phyloP scores from a whole-genome alignment of 345 rosid genomes.

The Chamaenerion angustifolium region DNA sequence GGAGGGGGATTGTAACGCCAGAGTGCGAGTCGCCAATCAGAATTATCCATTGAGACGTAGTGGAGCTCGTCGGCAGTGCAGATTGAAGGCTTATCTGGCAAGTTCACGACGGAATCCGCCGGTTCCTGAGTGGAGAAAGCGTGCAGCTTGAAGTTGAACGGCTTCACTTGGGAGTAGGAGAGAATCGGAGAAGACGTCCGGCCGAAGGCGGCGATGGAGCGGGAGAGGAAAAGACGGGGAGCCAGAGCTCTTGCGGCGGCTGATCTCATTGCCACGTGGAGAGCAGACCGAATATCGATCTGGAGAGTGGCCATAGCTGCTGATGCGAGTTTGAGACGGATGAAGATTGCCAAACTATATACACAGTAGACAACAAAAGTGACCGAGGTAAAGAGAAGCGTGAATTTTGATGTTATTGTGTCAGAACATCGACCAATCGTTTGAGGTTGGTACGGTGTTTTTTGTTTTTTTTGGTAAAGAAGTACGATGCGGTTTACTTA shows the following conservation, averaged over 20 bases:
- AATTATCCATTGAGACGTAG: slow-evolving; percentile 49
- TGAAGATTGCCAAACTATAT: too few relatives aligned
- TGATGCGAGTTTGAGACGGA: too few relatives aligned
- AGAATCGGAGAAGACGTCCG: slow-evolving; percentile 3
- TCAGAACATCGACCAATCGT: too few relatives aligned
- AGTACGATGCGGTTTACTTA: too few relatives aligned
- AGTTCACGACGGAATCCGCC: slow-evolving; percentile 5
- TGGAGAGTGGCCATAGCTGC: slow-evolving; percentile 14
- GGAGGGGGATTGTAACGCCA: slow-evolving; percentile 68
- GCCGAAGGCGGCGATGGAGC: slow-evolving; percentile 11
- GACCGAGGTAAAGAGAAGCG: too few relatives aligned
- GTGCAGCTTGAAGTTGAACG: slow-evolving; percentile 9
- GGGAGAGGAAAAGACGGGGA: slow-evolving; percentile 4
- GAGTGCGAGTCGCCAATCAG: slow-evolving; percentile 80
- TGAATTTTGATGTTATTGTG: too few relatives aligned
- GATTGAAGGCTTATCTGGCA: slow-evolving; percentile 42
- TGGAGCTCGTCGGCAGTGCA: slow-evolving; percentile 95
- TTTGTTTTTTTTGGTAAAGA: too few relatives aligned
- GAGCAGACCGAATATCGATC: slow-evolving; percentile 38
- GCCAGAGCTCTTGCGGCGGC: slow-evolving; percentile 19
- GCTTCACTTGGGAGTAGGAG: slow-evolving; percentile 4
- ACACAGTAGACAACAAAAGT: too few relatives aligned
- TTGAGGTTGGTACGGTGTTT: too few relatives aligned
- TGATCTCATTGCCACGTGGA: slow-evolving; percentile 19
- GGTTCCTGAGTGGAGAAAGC: slow-evolving; percentile 23